Conservation (phyloP, 768 basidiomycete species). For the Kockovaella imperatae region DNA sequence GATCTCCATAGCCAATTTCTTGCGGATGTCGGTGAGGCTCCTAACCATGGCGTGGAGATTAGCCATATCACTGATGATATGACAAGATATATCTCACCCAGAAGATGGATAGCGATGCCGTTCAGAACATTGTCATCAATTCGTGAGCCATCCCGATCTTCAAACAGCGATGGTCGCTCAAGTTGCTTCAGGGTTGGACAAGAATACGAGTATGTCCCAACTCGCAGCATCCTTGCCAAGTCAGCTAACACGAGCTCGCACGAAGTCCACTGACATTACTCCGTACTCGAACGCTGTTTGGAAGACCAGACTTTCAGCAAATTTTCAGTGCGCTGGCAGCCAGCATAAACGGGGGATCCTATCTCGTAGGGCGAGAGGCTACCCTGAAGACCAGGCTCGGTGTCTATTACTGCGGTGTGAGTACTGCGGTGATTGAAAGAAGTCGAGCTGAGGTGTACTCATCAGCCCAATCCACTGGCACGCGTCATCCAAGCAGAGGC, state of each 20-base stretch:
- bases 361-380: slow-evolving; percentile 67
- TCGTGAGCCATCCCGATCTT: slow-evolving; percentile 15
- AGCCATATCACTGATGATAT: slow-evolving; percentile 5
- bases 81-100: slow-evolving; percentile 35
- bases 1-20: slow-evolving; percentile 63
- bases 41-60: too few species aligned
- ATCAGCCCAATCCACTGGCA: slow-evolving; percentile 58
- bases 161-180: background rate
- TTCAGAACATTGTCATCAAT: slow-evolving; percentile 38
- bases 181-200: slow-evolving; percentile 21
- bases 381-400: slow-evolving; percentile 77
- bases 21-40: slow-evolving; percentile 55
- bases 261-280: slow-evolving; percentile 71
- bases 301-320: slow-evolving; percentile 79
- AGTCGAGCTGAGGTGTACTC: slow-evolving; percentile 1
- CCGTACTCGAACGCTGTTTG: slow-evolving; percentile 80
- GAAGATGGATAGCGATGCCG: slow-evolving; percentile 25
- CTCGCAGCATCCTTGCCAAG: background rate
- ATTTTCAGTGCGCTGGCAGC: slow-evolving; percentile 68
- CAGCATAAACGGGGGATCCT: slow-evolving; percentile 73
- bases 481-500: slow-evolving; percentile 70
- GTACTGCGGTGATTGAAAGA: slow-evolving; percentile 7
- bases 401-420: slow-evolving; percentile 75
- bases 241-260: slow-evolving; percentile 1
- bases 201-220: slow-evolving; percentile 32